These are phyloP conservation scores for Cantharellus anzutake DNA, from an alignment of 768 basidiomycete species.

Conservation along the genomic window DNA sequence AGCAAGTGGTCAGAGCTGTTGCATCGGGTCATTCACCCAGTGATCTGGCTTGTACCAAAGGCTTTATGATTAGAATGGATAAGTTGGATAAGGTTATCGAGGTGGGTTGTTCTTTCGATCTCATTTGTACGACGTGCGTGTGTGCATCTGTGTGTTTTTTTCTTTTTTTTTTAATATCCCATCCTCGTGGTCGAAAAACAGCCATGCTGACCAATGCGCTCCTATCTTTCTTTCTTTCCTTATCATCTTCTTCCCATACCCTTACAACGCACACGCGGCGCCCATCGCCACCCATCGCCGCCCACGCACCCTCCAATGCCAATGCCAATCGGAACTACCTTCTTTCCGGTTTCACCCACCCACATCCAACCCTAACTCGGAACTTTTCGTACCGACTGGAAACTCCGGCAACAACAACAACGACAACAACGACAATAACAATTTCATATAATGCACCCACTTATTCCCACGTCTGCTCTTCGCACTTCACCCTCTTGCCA, in stretches of 20 bases:
- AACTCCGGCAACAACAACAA: too few relatives aligned
- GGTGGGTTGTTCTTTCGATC: constrained; percentile 28
- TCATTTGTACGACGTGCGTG: too few relatives aligned
- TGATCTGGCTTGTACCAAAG: constrained; percentile 80
- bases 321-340: too few relatives aligned
- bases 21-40: constrained; percentile 89
- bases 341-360: too few relatives aligned
- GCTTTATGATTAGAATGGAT: constrained; percentile 68
- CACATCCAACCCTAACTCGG: too few relatives aligned
- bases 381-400: too few relatives aligned
- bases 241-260: background rate
- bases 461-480: too few relatives aligned
- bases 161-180: constrained; percentile 3
- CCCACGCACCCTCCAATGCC: too few relatives aligned
- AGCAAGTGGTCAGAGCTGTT: constrained; percentile 53
- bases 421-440: too few relatives aligned
- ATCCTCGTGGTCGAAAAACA: background rate
- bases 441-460: too few relatives aligned
- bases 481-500: too few relatives aligned
- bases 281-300: background rate
- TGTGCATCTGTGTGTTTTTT: background rate
- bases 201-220: constrained; percentile 1
- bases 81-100: constrained; percentile 53
- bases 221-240: background rate
- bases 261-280: background rate